Conservation (phyloP, 2,329 filamentous ascomycete species). For the Neobulgaria alba region DNA sequence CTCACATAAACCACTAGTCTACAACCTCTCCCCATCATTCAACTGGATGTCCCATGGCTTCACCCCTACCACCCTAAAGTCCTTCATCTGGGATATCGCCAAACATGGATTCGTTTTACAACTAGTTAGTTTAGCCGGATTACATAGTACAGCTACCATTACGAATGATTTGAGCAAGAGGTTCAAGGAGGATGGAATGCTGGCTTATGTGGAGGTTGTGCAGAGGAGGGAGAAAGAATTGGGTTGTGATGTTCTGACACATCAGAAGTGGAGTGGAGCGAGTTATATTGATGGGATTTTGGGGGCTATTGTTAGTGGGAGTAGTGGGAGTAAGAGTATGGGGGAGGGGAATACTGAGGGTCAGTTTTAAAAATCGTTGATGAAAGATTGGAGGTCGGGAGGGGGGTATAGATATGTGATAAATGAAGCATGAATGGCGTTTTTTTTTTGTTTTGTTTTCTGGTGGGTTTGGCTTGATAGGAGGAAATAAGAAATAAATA, state of each 20-base stretch:
- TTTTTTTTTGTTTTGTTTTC: too few species aligned
- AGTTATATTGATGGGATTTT: conserved; percentile 81
- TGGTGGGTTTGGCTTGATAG: too few species aligned
- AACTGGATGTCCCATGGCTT: conserved; percentile 99
- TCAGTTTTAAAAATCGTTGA: conserved; percentile 47
- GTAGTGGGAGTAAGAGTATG: conserved; percentile 85
- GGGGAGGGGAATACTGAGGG: conserved; percentile 87
- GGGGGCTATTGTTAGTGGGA: conserved; percentile 84
- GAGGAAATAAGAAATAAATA: too few species aligned
- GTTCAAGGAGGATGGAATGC: conserved; percentile 90
- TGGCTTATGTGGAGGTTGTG: conserved; percentile 91
- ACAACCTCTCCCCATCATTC: conserved; percentile 94
- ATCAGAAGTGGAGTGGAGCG: conserved; percentile 49
- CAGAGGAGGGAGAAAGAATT: conserved; percentile 82
- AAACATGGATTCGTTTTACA: conserved; percentile 72
- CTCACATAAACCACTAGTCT: conserved; percentile 84
- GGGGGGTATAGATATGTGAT: too few species aligned
- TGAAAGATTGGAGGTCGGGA: too few species aligned
- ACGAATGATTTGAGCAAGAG: conserved; percentile 66
- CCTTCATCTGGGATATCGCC: conserved; percentile 94
- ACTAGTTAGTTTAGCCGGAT: conserved; percentile 56
- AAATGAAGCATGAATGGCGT: too few species aligned
- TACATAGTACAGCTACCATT: conserved; percentile 57
- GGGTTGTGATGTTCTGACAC: conserved; percentile 34
- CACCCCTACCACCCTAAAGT: conserved; percentile 69